Evolutionary conservation across 805 yeast species (phyloP), one percentile per base, ranked within the genome.

Genomic region (Candida orba): DNA sequence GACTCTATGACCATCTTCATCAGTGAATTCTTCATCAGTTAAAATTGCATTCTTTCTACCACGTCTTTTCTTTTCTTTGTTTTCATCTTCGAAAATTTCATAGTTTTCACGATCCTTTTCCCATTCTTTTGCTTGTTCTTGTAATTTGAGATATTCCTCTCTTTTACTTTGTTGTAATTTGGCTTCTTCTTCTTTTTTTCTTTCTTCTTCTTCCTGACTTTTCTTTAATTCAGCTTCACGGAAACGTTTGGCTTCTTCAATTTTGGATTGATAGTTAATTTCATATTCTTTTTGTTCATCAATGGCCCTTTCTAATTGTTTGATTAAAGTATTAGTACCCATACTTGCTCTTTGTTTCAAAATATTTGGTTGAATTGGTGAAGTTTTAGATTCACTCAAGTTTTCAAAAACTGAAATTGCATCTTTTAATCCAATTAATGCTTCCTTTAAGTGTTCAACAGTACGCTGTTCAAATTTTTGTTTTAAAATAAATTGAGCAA

Each of bases 311-410:
- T 75, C 84, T 50, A 93, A 71, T 58, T 89, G 83, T 46, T 76
- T 79, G 48, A 76, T 69, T 59, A 89, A 71, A 0, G 96, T 84
- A 44, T 80, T 77, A 40, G 79, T 72, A 59, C 95, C 96, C 74
- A 88, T 75, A 52, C 76, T 76, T n/a, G 93, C 91, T 65, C 97
- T 80, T 52, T 89, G 82, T 55, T 80, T 82, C 52, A 93, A 69
- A 50, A 90, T 96, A 17, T 78, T 78, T 24, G 83, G 71, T 2
- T 95, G 83, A 59, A 78, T 86, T 30, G 96, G 95, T 10, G 95
- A 81, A 52, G 75, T 73, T 38, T 66, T 64, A 20, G 70, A 76
- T 17, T 75, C 77, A 4, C 90, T 72, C 46, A 84, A 67, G 45
- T 73, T 76, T 34, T 73, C 77, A 57, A 91, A 69, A 4, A 72